Conservation (phyloP, 306 rosid species). For the Castanea crenata region DNA sequence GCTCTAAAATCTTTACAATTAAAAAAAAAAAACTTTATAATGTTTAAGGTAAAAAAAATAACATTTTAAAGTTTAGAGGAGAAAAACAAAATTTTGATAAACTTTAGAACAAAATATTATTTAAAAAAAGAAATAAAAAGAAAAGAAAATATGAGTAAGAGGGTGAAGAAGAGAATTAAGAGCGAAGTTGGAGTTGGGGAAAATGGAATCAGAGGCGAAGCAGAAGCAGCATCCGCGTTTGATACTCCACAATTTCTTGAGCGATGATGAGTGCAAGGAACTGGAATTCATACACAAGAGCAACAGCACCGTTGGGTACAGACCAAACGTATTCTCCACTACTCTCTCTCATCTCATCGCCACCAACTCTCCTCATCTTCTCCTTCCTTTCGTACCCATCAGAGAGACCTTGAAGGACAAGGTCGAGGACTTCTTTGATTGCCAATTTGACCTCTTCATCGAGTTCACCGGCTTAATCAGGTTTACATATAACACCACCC, state of each 20-base stretch:
- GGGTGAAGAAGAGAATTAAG: neutral
- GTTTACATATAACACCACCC: slow-evolving; percentile 25
- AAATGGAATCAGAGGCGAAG: slow-evolving; percentile 1
- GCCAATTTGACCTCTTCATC: slow-evolving; percentile 73
- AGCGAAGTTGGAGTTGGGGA: neutral
- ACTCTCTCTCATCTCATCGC: slow-evolving; percentile 85
- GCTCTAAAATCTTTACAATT: no score
- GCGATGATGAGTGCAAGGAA: slow-evolving; percentile 56
- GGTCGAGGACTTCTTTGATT: slow-evolving; percentile 77
- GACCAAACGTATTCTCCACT: slow-evolving; percentile 82
- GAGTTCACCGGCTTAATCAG: slow-evolving; percentile 96
- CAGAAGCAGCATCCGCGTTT: slow-evolving; percentile 45
- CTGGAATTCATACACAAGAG: slow-evolving; percentile 91
- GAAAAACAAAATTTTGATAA: no score
- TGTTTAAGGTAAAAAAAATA: no score
- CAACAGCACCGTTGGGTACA: slow-evolving; percentile 80
- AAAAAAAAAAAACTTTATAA: no score
- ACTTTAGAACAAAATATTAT: no score
- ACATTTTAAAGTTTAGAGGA: no score
- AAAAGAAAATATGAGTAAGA: neutral
- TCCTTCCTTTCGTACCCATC: slow-evolving; percentile 76
- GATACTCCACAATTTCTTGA: slow-evolving; percentile 45
- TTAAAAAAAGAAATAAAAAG: no score
- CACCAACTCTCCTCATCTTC: slow-evolving; percentile 62
- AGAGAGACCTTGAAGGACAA: slow-evolving; percentile 90